These are phyloP conservation scores for Colletotrichum lentis DNA, from an alignment of 2,329 filamentous ascomycete species.

Conservation along the genomic window DNA sequence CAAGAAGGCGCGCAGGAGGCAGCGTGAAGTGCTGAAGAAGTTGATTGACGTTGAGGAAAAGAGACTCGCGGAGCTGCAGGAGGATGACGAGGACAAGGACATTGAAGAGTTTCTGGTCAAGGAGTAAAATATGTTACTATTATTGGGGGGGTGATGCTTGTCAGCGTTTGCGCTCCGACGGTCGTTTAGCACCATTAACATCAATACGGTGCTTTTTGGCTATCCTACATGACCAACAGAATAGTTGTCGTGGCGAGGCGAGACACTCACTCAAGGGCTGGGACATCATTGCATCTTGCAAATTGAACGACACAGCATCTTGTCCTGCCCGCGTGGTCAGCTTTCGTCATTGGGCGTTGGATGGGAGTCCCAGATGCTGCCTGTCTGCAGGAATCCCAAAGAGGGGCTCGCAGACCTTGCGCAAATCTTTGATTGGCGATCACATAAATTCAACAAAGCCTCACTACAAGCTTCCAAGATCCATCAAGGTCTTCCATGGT, in stretches of 20 bases:
- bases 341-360: not conserved
- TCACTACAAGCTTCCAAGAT: not conserved
- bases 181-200: slow-evolving; percentile 15
- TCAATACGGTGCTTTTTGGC: not conserved
- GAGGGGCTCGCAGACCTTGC: not conserved
- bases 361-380: not conserved
- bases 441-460: not conserved
- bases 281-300: not conserved
- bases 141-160: not conserved
- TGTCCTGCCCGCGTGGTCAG: not conserved
- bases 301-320: not conserved
- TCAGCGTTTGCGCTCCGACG: slow-evolving; percentile 14
- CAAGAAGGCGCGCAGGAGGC: slow-evolving; percentile 73
- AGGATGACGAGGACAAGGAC: slow-evolving; percentile 77
- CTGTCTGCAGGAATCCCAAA: not conserved
- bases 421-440: not conserved
- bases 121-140: slow-evolving; percentile 4
- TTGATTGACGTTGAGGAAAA: slow-evolving; percentile 70
- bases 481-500: not conserved
- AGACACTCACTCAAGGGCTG: too few species aligned
- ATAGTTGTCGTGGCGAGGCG: not conserved
- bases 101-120: slow-evolving; percentile 72
- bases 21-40: slow-evolving; percentile 72
- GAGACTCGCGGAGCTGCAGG: slow-evolving; percentile 60
- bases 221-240: not conserved